Base-by-base conservation (phyloP, 2,329 filamentous ascomycete species). In the Ophiognomonia clavigignenti-juglandacearum region DNA sequence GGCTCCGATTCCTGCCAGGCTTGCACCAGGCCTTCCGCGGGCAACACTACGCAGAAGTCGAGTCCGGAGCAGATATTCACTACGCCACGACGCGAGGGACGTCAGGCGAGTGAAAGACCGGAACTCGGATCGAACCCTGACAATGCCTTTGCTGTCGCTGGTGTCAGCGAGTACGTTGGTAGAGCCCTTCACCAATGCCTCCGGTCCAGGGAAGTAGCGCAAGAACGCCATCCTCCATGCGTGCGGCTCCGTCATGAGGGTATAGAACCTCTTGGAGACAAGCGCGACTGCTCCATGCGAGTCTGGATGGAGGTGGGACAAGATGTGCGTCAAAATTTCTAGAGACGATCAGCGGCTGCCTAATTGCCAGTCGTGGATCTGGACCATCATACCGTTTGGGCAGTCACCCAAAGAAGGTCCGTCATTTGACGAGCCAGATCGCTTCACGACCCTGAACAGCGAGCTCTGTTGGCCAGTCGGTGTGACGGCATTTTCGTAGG, bases 171-270 rank as follows among this genome's bases (percentile, higher is more conserved):
- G 62, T 47, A 67, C 61, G 34, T 69, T 65, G 14, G 56, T 57
- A 4, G 54, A 47, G n/a, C 65, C 57, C 23, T 56, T 22, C 14
- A 35, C 63, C 39, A 83, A 60, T 6, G 75, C 74, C 59, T 85
- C 78, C 20, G 85, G 80, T 1, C 87, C 90, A 0, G 88, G 88
- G 57, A 97, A 98, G 68, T 84, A 92, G 53, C 91, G 88, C 56
- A 88, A 79, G 61, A 97, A 97, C 6, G 91, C 92, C 62, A 90
- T 87, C 53, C 89, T 83, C 92, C 92, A 97, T 7, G 90, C 90
- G 67, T 96, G 89, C 14, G 91, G 88, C 2, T 88, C 92, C 4
- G 89, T 96, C 47, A 97, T 86, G 34, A 97, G 74, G 43, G 78
- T 76, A 64, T 95, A 88, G 62, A 97, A 95, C 45, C 88, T 86